Evolutionary conservation across 2,329 filamentous ascomycete species (phyloP), one percentile per base, ranked within the genome.

Genomic region (Botrytis porri): DNA sequence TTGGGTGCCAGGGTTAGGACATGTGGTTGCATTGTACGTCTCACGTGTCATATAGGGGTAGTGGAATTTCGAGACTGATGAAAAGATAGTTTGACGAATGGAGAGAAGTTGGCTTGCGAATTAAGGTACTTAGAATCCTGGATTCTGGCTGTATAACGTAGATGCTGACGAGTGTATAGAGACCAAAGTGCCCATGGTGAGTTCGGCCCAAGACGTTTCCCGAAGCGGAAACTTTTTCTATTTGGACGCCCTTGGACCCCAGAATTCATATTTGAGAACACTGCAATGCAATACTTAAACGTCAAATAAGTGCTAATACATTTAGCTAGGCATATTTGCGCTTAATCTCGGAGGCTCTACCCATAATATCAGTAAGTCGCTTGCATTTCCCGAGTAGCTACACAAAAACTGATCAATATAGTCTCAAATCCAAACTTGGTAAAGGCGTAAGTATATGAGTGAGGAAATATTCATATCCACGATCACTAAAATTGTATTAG

Each of bases 1-100:
- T 80, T 91, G 87, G 86, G 79, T 90, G 12, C 88, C 89, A 2
- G 83, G 86, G 69, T 51, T 90, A 14, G 87, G 88, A 57, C 87
- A 91, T 81, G 82, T 85, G 10, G 76, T 86, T 59, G 81, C 80
- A 32, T 86, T 88, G 75, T 82, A 84, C 76, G 80, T 84, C 79
- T 83, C 84, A 66, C 37, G 43, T 57, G 32, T 8, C 10, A 70
- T 18, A 8, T 70, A 29, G 67, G 29, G 39, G 14, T 3, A 20
- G 14, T 35, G 29, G 37, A 25, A 20, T 45, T 18, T 43, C 37
- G 14, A 69, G 60, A 57, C 54, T 72, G 54, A 73, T 51, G 20
- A 32, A 80, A 69, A 32, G 75, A 74, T 73, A 80, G 79, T 75
- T 39, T 78, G 57, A 74, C 32, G 39, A 71, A 80, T 72, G 77